These are phyloP conservation scores for Dovyalis caffra DNA, from an alignment of 345 rosid genomes.

Conservation along the genomic window DNA sequence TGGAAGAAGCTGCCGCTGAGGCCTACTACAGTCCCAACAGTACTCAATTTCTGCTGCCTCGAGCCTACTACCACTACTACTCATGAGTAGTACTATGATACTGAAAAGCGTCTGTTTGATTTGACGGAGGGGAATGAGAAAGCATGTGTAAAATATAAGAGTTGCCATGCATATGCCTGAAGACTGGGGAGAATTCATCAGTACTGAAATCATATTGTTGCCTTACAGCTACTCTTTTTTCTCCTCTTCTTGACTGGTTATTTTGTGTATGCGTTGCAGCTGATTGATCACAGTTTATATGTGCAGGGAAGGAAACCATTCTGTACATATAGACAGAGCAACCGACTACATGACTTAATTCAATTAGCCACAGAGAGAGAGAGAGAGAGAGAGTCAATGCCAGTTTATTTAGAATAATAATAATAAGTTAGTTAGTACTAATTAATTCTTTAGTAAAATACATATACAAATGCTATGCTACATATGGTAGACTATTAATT, in stretches of 20 bases:
- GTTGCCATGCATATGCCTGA: constrained; percentile 46
- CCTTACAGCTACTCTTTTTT: too few species aligned
- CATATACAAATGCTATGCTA: too few species aligned
- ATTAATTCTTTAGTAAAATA: too few species aligned
- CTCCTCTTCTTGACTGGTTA: too few species aligned
- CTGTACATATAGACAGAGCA: background rate
- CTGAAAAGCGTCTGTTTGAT: constrained; percentile 24
- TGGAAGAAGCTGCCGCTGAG: background rate
- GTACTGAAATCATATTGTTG: constrained; percentile 41
- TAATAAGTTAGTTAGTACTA: too few species aligned
- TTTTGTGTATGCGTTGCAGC: background rate
- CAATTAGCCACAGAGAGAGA: too few species aligned
- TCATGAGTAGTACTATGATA: constrained; percentile 14
- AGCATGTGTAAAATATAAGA: constrained; percentile 52
- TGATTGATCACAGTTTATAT: background rate
- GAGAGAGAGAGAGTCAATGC: too few species aligned
- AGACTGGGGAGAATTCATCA: constrained; percentile 28
- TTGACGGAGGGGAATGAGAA: constrained; percentile 47
- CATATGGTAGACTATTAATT: too few species aligned
- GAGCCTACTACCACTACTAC: background rate
- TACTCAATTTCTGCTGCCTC: background rate
- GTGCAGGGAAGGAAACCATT: background rate
- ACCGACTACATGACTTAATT: too few species aligned
- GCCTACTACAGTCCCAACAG: background rate
- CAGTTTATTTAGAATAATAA: too few species aligned